These are phyloP conservation scores for Xylaria sp. DNA, from an alignment of 2,329 filamentous ascomycete genomes.

Conservation along the genomic window DNA sequence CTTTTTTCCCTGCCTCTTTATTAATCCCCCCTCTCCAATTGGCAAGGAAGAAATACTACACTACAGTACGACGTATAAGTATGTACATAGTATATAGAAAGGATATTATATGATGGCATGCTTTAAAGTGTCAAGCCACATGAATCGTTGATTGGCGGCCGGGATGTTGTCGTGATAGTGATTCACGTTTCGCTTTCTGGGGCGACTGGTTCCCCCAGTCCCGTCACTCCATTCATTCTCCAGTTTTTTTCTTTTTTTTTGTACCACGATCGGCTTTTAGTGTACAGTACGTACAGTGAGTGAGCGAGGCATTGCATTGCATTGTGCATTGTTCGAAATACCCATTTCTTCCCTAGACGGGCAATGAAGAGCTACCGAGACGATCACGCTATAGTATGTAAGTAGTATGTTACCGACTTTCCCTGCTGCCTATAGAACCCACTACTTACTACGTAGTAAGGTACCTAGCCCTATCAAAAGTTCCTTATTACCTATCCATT, in stretches of 20 bases:
- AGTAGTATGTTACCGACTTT: background rate
- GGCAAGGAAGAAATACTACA: no score
- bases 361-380: background rate
- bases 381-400: background rate
- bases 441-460: background rate
- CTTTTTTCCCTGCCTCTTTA: background rate
- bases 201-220: constrained; percentile 3
- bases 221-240: background rate
- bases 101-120: no score
- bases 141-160: constrained; percentile 6
- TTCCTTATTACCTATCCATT: background rate
- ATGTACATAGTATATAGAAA: no score
- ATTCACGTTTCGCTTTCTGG: constrained; percentile 19
- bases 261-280: background rate
- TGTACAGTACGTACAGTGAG: background rate
- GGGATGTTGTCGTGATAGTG: constrained; percentile 20
- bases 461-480: background rate
- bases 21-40: no score
- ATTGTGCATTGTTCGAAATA: background rate
- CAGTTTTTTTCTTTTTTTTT: constrained; percentile 6
- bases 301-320: no score
- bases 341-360: background rate
- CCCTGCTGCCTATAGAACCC: background rate
- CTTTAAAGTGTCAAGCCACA: constrained; percentile 9
- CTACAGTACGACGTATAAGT: no score